Evolutionary conservation across 2,329 filamentous ascomycete species (phyloP).

Genomic region (Aspergillus flavus): DNA sequence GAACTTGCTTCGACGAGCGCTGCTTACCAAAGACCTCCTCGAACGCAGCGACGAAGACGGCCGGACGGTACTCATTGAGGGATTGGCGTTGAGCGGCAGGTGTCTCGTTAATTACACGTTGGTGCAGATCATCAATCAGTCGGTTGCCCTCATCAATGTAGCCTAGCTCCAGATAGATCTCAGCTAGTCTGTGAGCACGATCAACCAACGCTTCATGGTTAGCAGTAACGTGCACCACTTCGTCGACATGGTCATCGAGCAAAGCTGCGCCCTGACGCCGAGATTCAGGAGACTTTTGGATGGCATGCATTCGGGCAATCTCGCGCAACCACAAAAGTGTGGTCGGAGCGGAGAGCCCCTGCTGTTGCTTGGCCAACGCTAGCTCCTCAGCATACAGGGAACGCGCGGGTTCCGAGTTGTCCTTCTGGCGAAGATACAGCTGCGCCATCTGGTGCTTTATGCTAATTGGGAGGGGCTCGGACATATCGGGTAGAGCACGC

Average conservation of each 20-base stretch:
- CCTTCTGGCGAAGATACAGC: conserved; percentile 49
- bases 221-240: conserved; percentile 44
- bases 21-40: conserved; percentile 46
- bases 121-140: conserved; percentile 51
- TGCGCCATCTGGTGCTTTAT: conserved; percentile 55
- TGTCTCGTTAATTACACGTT: conserved; percentile 53
- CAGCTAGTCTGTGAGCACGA: conserved; percentile 50
- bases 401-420: conserved; percentile 42
- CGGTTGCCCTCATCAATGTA: conserved; percentile 45
- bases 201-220: conserved; percentile 50
- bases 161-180: conserved; percentile 49
- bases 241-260: conserved; percentile 45
- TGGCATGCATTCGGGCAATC: conserved; percentile 47
- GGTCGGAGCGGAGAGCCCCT: conserved; percentile 51
- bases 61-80: conserved; percentile 39
- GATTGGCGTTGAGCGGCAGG: conserved; percentile 29
- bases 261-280: conserved; percentile 42
- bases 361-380: conserved; percentile 45
- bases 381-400: conserved; percentile 48
- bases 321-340: conserved; percentile 50
- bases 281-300: conserved; percentile 42
- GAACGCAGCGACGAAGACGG: conserved; percentile 51
- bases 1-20: conserved; percentile 41
- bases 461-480: conserved; percentile 43
- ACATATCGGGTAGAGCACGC: conserved; percentile 35